Conservation (phyloP, 2,329 filamentous ascomycete species). For the Pyricularia pennisetigena region DNA sequence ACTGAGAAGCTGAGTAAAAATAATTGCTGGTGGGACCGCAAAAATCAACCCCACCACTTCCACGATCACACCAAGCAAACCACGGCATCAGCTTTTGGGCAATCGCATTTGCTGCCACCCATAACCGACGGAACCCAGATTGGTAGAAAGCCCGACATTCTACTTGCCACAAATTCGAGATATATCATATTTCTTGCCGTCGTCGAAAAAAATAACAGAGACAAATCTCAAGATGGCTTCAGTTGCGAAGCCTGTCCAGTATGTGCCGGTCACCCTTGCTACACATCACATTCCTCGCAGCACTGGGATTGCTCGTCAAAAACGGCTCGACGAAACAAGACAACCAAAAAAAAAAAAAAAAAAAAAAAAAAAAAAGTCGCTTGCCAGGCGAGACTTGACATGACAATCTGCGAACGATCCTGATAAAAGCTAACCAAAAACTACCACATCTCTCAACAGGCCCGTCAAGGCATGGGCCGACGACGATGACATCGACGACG, state of each 20-base stretch:
- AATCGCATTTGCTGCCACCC: not conserved
- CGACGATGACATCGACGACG: slow-evolving; percentile 85
- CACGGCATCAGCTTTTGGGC: not conserved
- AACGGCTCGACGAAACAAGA: not conserved
- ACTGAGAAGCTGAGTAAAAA: not conserved
- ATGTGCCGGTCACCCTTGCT: not conserved
- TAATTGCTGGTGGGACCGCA: slow-evolving; percentile 5
- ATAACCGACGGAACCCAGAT: not conserved
- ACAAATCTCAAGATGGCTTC: not conserved
- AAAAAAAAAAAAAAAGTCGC: not conserved
- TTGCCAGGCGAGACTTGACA: not conserved
- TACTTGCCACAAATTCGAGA: not conserved
- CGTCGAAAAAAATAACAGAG: not conserved
- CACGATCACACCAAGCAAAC: not conserved
- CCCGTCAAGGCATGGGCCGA: slow-evolving; percentile 4
- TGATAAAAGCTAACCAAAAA: not conserved
- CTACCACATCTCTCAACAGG: not conserved
- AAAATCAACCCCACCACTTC: slow-evolving; percentile 3
- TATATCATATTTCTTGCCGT: not conserved
- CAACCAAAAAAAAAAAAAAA: not conserved
- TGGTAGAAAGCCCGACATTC: not conserved
- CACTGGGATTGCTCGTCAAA: not conserved
- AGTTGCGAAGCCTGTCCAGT: not conserved
- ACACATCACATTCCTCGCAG: not conserved
- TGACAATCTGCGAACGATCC: not conserved